Evolutionary conservation across 371 early-diverging fungal genomes (phyloP).

Genomic region (Circinella umbellata): DNA sequence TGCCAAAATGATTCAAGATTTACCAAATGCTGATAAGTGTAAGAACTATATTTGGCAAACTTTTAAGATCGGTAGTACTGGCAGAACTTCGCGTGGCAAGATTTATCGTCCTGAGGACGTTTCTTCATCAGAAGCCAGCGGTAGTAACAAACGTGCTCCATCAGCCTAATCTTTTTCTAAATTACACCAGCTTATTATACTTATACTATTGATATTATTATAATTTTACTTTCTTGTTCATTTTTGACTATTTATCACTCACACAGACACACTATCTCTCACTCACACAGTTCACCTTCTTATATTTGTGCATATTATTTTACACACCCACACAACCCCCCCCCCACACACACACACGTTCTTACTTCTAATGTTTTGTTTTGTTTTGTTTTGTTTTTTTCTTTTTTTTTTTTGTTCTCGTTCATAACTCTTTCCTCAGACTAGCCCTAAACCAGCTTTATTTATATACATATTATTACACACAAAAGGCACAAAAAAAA

Average conservation of each 20-base stretch:
- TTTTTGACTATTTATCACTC: not conserved
- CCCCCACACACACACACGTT: too few species aligned
- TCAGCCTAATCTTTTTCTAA: not conserved
- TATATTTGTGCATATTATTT: too few species aligned
- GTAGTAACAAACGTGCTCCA: conserved; percentile 2
- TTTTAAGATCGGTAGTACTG: conserved; percentile 33
- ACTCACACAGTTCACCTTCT: too few species aligned
- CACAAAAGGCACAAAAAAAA: too few species aligned
- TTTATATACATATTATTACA: too few species aligned
- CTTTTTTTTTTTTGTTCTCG: too few species aligned
- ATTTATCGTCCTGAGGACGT: conserved; percentile 29
- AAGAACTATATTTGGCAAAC: conserved; percentile 77
- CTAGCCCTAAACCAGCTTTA: too few species aligned
- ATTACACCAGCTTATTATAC: too few species aligned
- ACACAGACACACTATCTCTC: not conserved
- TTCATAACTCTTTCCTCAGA: too few species aligned
- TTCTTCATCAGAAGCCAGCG: not conserved
- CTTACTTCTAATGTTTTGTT: too few species aligned
- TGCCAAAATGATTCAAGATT: conserved; percentile 89
- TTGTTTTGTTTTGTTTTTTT: too few species aligned
- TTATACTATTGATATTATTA: not conserved
- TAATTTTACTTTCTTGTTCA: not conserved
- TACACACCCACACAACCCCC: too few species aligned
- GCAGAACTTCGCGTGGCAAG: conserved; percentile 30
- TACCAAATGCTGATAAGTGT: conserved; percentile 81